A percentile compares a stretch with the other conserved stretches of the same genome.
These are phyloP conservation scores for Neurospora discreta DNA, from an alignment of 495 filamentous ascomycete genomes.

Conservation along the genomic window DNA sequence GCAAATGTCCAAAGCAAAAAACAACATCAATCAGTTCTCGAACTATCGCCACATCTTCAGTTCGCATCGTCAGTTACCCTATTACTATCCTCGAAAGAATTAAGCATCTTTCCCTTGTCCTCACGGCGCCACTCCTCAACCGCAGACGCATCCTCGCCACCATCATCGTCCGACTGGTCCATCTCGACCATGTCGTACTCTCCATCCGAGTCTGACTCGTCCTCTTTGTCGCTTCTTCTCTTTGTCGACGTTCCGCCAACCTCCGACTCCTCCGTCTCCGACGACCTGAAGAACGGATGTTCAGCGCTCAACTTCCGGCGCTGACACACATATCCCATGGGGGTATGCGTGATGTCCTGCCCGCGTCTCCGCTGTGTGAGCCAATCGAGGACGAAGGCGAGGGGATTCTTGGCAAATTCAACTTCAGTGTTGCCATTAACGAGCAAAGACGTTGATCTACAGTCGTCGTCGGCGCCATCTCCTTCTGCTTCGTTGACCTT, in stretches of 20 bases:
- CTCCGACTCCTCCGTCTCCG: not conserved
- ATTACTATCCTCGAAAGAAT: not conserved
- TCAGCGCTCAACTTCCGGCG: not conserved
- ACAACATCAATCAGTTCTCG: not conserved
- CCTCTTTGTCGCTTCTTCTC: not conserved
- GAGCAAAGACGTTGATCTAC: not conserved
- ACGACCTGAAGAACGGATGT: not conserved
- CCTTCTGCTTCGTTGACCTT: not conserved
- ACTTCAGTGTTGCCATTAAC: not conserved
- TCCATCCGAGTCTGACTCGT: not conserved
- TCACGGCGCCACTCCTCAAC: not conserved
- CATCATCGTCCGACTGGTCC: not conserved
- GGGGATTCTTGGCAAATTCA: constrained; percentile 18
- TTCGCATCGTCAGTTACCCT: not conserved
- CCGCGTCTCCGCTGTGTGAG: constrained; percentile 38
- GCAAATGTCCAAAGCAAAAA: not conserved
- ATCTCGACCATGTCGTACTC: not conserved
- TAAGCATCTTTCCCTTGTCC: not conserved
- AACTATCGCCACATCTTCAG: not conserved
- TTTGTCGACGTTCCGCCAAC: not conserved
- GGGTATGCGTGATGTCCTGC: constrained; percentile 42
- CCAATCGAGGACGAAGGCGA: constrained; percentile 41
- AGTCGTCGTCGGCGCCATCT: not conserved
- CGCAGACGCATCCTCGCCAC: not conserved
- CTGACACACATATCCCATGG: constrained; percentile 42